A percentile compares a stretch with the other conserved stretches of the same genome.
Evolutionary conservation across 495 filamentous ascomycete genomes (phyloP).

Genomic region (Tuber microsphaerosporum): DNA sequence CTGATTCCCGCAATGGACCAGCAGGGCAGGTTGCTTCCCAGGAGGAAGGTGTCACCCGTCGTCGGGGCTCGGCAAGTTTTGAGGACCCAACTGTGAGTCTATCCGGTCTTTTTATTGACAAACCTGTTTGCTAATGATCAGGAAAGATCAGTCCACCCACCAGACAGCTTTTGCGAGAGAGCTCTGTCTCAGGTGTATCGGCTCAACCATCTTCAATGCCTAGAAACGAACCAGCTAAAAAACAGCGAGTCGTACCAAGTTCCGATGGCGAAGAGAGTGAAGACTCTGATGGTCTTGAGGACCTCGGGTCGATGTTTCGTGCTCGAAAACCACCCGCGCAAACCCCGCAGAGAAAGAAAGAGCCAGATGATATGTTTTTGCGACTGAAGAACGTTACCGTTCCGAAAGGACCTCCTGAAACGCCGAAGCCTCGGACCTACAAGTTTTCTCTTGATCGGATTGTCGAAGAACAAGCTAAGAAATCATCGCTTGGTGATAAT

Average conservation of each 20-base stretch:
- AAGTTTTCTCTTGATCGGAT: constrained; percentile 62
- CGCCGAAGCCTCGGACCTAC: constrained; percentile 48
- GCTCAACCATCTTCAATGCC: constrained; percentile 34
- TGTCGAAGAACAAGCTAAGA: constrained; percentile 42
- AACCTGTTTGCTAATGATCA: neutral
- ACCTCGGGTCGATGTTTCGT: constrained; percentile 45
- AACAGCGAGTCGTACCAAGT: constrained; percentile 51
- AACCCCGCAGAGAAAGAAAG: constrained; percentile 22
- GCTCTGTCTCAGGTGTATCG: constrained; percentile 40
- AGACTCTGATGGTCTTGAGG: constrained; percentile 48
- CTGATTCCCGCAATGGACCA: neutral
- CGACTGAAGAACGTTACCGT: constrained; percentile 7
- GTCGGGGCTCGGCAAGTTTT: neutral
- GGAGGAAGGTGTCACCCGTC: neutral
- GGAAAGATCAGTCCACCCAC: neutral
- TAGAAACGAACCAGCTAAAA: constrained; percentile 22
- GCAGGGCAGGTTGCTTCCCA: neutral
- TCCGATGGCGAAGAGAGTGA: constrained; percentile 66
- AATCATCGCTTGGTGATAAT: constrained; percentile 13
- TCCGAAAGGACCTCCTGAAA: constrained; percentile 8
- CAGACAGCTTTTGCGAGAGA: constrained; percentile 2
- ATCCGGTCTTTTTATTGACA: neutral
- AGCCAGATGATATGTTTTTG: constrained; percentile 3
- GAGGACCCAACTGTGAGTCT: neutral
- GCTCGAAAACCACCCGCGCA: constrained; percentile 11